Evolutionary conservation across 2,329 filamentous ascomycete genomes (phyloP).

Genomic region (Paraphoma sp.): DNA sequence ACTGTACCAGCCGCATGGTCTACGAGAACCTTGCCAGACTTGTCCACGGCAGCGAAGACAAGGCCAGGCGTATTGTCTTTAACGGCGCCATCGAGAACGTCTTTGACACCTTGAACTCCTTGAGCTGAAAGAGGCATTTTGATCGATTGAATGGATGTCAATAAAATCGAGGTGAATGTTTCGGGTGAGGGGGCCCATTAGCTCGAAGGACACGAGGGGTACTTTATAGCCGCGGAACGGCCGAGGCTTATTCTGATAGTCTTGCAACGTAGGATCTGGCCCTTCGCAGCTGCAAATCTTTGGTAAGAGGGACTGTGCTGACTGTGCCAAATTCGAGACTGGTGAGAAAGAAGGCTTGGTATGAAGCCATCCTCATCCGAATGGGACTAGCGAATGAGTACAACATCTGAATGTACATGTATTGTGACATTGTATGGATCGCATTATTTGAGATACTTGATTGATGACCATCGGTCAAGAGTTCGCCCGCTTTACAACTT

Average conservation of each 20-base stretch:
- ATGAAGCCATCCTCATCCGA: too few relatives aligned
- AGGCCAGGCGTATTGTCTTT: constrained; percentile 50
- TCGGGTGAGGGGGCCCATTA: too few relatives aligned
- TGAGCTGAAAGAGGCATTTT: constrained; percentile 41
- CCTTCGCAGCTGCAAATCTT: too few relatives aligned
- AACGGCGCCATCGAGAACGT: constrained; percentile 41
- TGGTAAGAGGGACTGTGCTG: not conserved
- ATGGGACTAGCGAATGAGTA: too few relatives aligned
- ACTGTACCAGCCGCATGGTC: constrained; percentile 52
- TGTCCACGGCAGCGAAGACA: constrained; percentile 55
- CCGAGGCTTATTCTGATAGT: not conserved
- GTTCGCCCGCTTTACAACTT: too few relatives aligned
- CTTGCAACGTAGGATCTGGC: not conserved
- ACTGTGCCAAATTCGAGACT: not conserved
- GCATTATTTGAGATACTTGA: too few relatives aligned
- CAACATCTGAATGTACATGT: too few relatives aligned
- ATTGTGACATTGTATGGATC: too few relatives aligned
- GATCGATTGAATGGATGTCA: not conserved
- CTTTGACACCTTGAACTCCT: constrained; percentile 43
- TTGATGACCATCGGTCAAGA: too few relatives aligned
- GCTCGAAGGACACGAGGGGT: not conserved
- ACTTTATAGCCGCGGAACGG: not conserved
- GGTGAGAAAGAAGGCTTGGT: too few relatives aligned
- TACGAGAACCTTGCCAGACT: constrained; percentile 51
- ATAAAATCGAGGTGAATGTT: not conserved